Evolutionary conservation across 306 rosid genomes (phyloP).

Genomic region (Sphenostylis stenocarpa): DNA sequence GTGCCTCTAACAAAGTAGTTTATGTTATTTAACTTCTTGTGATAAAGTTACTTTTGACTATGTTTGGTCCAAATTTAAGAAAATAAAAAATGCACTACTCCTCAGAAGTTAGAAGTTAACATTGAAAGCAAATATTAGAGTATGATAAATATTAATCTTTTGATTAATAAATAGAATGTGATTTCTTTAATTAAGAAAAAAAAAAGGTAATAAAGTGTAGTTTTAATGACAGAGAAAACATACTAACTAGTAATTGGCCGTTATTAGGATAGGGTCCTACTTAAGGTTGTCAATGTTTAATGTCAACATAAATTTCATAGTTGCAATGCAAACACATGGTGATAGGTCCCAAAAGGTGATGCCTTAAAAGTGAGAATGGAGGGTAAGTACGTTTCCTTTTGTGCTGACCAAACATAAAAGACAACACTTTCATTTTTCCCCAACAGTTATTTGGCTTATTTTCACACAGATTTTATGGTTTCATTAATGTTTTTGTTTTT

Average conservation of each 20-base stretch:
- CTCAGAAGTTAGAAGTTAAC: not conserved
- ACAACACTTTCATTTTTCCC: conserved; percentile 33
- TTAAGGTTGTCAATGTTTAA: conserved; percentile 37
- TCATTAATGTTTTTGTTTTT: not conserved
- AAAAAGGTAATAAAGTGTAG: no score
- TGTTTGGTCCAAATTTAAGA: not conserved
- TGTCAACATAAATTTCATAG: conserved; percentile 44
- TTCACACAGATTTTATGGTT: conserved; percentile 18
- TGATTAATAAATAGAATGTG: no score
- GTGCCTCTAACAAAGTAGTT: not conserved
- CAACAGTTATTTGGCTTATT: conserved; percentile 6
- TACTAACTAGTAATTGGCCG: no score
- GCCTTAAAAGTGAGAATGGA: conserved; percentile 43
- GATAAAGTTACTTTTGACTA: not conserved
- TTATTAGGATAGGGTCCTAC: conserved; percentile 28
- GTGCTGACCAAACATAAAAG: conserved; percentile 29
- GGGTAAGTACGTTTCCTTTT: conserved; percentile 37
- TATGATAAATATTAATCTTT: not conserved
- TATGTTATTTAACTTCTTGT: not conserved
- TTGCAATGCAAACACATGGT: conserved; percentile 26
- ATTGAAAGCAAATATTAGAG: not conserved
- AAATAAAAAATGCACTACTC: not conserved
- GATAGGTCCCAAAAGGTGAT: conserved; percentile 32
- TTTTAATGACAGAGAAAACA: no score
- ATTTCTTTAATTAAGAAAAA: no score